Base-by-base conservation (phyloP, 305 asterid genomes). In the Solanum hybrid region DNA sequence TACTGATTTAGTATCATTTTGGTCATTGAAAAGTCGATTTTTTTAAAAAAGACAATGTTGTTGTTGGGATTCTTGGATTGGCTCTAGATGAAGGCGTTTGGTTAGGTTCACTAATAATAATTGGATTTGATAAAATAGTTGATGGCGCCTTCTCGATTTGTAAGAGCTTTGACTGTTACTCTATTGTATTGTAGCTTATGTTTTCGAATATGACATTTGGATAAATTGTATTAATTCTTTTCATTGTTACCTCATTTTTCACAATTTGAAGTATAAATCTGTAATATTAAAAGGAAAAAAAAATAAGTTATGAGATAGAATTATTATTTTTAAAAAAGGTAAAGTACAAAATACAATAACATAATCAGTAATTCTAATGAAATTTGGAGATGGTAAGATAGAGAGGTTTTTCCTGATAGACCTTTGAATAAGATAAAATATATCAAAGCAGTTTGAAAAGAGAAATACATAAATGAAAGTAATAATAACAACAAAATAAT, bases 31-130 rank as follows among this genome's bases (percentile, higher is more conserved):
- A 42, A 24, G 31, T 71, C 37, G 10, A 13, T 29, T 29, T 27
- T 27, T 27, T 6, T 0, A 0, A 29, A 29, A 38, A 36, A 31
- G 12, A 17, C 24, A 69, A 29, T 71, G 38, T 69, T 72, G 87
- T 87, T 69, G 42, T 69, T 38, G 84, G 15, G 81, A 42, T 13
- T 84, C 77, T 82, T 89, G 86, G 78, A 36, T 89, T 84, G 87
- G 87, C 75, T 84, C 75, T 51, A 51, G 75, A 51, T 84, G 87
- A n/a, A 51, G 75, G 87, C 0, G 29, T 10, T 51, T 84, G 87
- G 75, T 84, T 51, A 51, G 75, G 31, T 51, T 82, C 42, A 84
- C 40, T 17, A 84, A 84, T 84, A 84, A 45, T 84, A 27, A 51
- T 82, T 31, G 75, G 37, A 82, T 82, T 15, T 82, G 87, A 51